phyloP scores from a whole-genome alignment of 192 early-diverging fungal genomes.

The Gonapodya sp. region DNA sequence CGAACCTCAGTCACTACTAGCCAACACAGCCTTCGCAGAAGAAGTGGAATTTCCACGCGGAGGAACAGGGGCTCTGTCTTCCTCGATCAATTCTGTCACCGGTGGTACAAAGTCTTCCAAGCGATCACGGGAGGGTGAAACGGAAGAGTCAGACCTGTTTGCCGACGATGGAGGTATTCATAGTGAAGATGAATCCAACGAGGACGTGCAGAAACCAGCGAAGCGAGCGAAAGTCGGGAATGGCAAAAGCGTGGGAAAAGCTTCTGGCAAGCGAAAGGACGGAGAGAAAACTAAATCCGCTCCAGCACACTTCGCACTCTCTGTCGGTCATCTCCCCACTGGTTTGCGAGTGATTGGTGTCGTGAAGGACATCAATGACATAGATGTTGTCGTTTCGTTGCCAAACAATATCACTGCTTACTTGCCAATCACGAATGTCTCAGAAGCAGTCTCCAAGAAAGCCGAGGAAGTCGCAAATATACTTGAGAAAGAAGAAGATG shows the following conservation, averaged over 20 bases:
- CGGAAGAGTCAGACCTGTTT: neutral
- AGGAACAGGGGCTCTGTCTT: too few relatives aligned
- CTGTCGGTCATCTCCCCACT: neutral
- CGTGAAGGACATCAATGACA: slow-evolving; percentile 66
- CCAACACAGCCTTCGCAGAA: too few relatives aligned
- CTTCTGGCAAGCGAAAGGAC: neutral
- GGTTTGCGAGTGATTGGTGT: slow-evolving; percentile 49
- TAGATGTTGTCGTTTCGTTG: slow-evolving; percentile 72
- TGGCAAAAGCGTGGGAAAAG: neutral
- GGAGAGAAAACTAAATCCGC: neutral
- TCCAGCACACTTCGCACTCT: neutral
- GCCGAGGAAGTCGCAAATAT: slow-evolving; percentile 35
- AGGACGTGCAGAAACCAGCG: neutral
- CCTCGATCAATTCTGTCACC: too few relatives aligned
- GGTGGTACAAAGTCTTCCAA: too few relatives aligned
- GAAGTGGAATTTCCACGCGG: too few relatives aligned
- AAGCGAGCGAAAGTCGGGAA: neutral
- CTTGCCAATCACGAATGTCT: slow-evolving; percentile 83
- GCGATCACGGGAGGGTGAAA: too few relatives aligned
- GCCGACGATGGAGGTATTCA: neutral
- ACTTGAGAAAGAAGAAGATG: neutral
- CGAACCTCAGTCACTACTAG: too few relatives aligned
- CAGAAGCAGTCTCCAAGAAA: slow-evolving; percentile 52
- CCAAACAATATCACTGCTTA: slow-evolving; percentile 75
- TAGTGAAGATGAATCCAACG: neutral